Percentiles rank a stretch among this genome's conserved stretches.
Conservation (phyloP, 768 basidiomycete species). For the Boletales sp. region DNA sequence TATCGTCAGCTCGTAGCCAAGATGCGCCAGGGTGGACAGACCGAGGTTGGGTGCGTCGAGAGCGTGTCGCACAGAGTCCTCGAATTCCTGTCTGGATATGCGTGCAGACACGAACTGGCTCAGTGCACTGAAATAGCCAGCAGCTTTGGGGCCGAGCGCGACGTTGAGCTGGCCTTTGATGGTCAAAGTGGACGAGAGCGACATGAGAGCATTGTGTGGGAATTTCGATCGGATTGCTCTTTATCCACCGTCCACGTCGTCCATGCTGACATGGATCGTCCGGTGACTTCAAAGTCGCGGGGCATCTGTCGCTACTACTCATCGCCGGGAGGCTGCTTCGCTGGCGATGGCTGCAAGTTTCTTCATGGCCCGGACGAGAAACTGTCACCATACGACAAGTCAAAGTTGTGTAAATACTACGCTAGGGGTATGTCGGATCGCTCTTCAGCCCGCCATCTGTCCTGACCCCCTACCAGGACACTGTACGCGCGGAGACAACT, state of each 20-base stretch:
- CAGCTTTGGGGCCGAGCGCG: constrained; percentile 59
- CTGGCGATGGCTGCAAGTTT: constrained; percentile 71
- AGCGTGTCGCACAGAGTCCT: constrained; percentile 59
- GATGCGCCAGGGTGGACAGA: constrained; percentile 14
- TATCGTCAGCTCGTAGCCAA: constrained; percentile 6
- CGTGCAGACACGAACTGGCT: constrained; percentile 63
- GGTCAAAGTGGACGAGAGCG: constrained; percentile 68
- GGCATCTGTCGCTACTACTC: constrained; percentile 70
- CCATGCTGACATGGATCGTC: constrained; percentile 44
- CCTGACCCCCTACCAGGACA: constrained; percentile 44
- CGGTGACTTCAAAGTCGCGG: constrained; percentile 65
- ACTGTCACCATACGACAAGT: constrained; percentile 67
- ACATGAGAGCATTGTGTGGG: constrained; percentile 42
- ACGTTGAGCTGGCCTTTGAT: constrained; percentile 65
- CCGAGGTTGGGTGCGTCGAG: constrained; percentile 58
- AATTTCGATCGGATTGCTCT: neutral
- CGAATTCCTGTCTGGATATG: constrained; percentile 73
- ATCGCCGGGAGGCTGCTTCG: constrained; percentile 64
- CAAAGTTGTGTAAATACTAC: constrained; percentile 67
- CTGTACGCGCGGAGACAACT: constrained; percentile 64
- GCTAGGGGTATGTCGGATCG: constrained; percentile 43
- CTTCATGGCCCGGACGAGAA: constrained; percentile 53
- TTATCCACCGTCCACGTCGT: constrained; percentile 2
- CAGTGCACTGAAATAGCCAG: constrained; percentile 60
- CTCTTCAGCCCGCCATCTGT: neutral